A percentile compares a stretch with the other conserved stretches of the same genome.
Evolutionary conservation across 352 stramenopile genomes (phyloP).

Genomic region (Globisporangium echinulatum): DNA sequence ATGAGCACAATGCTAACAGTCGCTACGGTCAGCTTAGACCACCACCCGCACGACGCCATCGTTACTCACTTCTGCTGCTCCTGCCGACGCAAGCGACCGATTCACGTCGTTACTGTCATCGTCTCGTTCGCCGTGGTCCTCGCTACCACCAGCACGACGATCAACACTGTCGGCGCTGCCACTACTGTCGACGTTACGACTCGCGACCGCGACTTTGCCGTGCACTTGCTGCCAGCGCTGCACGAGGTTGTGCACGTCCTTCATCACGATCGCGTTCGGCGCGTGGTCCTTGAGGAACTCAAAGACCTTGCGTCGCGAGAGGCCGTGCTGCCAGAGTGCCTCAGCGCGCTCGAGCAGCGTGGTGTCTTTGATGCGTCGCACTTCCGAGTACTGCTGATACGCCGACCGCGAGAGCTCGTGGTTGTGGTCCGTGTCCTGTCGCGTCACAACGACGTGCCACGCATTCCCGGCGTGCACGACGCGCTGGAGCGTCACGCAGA

Average conservation of each 20-base stretch:
- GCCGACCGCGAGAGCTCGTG: slow-evolving; percentile 50
- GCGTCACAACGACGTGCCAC: slow-evolving; percentile 70
- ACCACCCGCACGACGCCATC: background rate
- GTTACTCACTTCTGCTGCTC: too few relatives aligned
- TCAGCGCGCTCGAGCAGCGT: slow-evolving; percentile 48
- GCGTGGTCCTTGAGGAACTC: slow-evolving; percentile 68
- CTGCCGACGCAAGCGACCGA: background rate
- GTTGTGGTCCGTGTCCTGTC: slow-evolving; percentile 66
- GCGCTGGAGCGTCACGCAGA: slow-evolving; percentile 65
- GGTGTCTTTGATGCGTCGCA: slow-evolving; percentile 58
- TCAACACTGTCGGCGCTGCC: background rate
- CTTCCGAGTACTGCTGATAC: slow-evolving; percentile 68
- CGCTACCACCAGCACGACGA: background rate
- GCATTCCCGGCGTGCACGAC: slow-evolving; percentile 16
- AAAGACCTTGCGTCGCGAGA: slow-evolving; percentile 55
- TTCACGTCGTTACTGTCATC: background rate
- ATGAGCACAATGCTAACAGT: too few relatives aligned
- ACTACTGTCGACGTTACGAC: background rate
- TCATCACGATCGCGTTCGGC: slow-evolving; percentile 58
- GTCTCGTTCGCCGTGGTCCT: background rate
- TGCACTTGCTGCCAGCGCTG: slow-evolving; percentile 54
- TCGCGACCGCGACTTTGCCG: background rate
- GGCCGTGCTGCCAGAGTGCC: slow-evolving; percentile 49
- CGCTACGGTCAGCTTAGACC: too few relatives aligned
- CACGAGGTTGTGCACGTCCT: slow-evolving; percentile 77